These are phyloP conservation scores for Dictyostelium brefeldianum DNA, from an alignment of 78 protist genomes.

Conservation along the genomic window DNA sequence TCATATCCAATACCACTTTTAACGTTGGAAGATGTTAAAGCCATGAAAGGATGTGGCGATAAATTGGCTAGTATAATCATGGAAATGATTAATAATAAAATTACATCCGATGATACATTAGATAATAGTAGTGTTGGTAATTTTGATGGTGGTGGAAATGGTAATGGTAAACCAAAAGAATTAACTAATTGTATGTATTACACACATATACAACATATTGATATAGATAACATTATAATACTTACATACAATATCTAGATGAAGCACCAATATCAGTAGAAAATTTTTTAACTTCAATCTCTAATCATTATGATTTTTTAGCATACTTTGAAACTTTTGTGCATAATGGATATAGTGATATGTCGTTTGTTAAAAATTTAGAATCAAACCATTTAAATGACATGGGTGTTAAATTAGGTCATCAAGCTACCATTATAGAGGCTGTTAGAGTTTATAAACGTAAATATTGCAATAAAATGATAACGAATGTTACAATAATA, in stretches of 20 bases:
- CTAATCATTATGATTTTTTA: too few relatives aligned
- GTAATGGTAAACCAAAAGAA: neutral
- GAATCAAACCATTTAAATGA: too few relatives aligned
- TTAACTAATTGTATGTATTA: neutral
- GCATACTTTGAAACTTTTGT: too few relatives aligned
- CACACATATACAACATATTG: too few relatives aligned
- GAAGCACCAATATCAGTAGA: neutral
- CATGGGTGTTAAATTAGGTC: neutral
- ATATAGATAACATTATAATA: too few relatives aligned
- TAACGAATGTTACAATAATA: too few relatives aligned
- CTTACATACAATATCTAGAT: neutral
- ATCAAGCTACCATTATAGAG: neutral
- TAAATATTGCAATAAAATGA: neutral
- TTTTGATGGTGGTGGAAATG: neutral
- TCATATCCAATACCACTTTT: neutral
- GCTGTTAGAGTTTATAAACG: neutral
- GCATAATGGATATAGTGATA: too few relatives aligned
- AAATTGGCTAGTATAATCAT: too few relatives aligned
- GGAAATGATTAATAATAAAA: too few relatives aligned
- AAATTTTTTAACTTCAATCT: neutral
- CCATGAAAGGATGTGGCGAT: neutral
- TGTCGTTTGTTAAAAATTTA: too few relatives aligned
- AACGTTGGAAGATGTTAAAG: neutral
- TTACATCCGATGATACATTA: too few relatives aligned
- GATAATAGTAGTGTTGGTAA: too few relatives aligned